Base-by-base conservation (phyloP, 306 rosid species). In the Myrica gale region DNA sequence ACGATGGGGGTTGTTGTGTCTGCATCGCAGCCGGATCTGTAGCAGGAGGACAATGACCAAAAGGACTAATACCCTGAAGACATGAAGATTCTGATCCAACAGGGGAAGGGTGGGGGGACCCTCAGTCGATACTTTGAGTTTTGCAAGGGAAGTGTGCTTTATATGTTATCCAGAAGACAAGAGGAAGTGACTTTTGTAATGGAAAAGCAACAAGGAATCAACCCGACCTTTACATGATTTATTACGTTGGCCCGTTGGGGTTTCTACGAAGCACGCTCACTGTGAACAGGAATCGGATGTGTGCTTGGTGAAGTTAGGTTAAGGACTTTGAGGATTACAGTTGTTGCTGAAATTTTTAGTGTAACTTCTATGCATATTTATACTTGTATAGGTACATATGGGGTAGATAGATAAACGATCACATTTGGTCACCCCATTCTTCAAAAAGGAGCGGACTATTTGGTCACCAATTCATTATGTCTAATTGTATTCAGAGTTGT, bases 241-340 rank as follows among this genome's bases (percentile, higher is more conserved):
- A 66, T 23, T 4, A 7, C 17, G n/a, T n/a, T 26, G 4, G n/a
- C n/a, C n/a, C n/a, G n/a, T n/a, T n/a, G n/a, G n/a, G n/a, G n/a
- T n/a, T n/a, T n/a, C n/a, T n/a, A n/a, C 16, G 70, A 62, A 62
- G 69, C 20, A 7, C 7, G 50, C 50, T 66, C 70, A 66, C n/a
- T 58, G 17, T 65, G 50, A 26, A 42, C 26, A 66, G 70, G 70
- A 17, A n/a, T 61, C 9, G 10, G 66, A 23, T 21, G 23, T 39
- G 44, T 47, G 69, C 69, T 63, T 63, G 47, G 46, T 15, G 9
- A 58, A 58, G 65, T 15, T 58, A 13, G 65, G 65, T 58, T 58
- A 20, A 58, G 65, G 65, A 23, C 39, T 23, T 10, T 23, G 39
- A 11, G 5, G 66, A 23, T 32, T 23, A 58, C 13, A 9, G 21